Percentiles rank a stretch among this genome's conserved stretches.
Evolutionary conservation across 345 rosid genomes (phyloP).

Genomic region (Acer saccharum): DNA sequence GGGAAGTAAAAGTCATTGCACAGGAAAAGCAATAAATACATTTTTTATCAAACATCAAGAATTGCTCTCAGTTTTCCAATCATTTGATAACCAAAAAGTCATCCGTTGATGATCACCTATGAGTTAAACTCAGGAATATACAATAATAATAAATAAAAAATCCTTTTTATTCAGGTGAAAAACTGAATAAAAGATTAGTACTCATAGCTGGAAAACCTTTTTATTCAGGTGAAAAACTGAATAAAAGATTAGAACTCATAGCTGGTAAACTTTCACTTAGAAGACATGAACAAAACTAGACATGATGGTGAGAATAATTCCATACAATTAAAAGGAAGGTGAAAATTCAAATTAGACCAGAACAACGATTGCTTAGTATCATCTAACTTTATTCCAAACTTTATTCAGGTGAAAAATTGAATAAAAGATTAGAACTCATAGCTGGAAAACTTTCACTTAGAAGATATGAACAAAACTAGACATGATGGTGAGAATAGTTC

Average conservation of each 20-base stretch:
- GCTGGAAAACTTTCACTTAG: not conserved
- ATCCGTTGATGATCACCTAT: not conserved
- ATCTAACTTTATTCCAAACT: not conserved
- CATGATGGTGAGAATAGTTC: not conserved
- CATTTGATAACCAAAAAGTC: not conserved
- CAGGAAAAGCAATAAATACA: constrained; percentile 1
- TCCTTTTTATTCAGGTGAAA: not conserved
- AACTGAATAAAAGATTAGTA: not conserved
- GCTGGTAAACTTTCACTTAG: not conserved
- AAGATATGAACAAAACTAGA: not conserved
- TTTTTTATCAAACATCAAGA: not conserved
- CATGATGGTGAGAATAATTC: not conserved
- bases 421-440: not conserved
- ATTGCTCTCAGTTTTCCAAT: not conserved
- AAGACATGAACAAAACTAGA: not conserved
- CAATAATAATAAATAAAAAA: too few species aligned
- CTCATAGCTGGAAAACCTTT: not conserved
- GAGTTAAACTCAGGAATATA: not conserved
- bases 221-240: not conserved
- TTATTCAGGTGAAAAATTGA: not conserved
- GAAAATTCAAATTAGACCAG: constrained; percentile 3
- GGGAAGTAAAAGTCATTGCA: not conserved
- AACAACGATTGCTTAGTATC: not conserved
- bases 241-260: not conserved
- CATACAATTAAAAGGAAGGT: not conserved